A percentile compares a stretch with the other conserved stretches of the same genome.
Evolutionary conservation across 2,329 filamentous ascomycete species (phyloP).

Genomic region (Cytospora piceae): DNA sequence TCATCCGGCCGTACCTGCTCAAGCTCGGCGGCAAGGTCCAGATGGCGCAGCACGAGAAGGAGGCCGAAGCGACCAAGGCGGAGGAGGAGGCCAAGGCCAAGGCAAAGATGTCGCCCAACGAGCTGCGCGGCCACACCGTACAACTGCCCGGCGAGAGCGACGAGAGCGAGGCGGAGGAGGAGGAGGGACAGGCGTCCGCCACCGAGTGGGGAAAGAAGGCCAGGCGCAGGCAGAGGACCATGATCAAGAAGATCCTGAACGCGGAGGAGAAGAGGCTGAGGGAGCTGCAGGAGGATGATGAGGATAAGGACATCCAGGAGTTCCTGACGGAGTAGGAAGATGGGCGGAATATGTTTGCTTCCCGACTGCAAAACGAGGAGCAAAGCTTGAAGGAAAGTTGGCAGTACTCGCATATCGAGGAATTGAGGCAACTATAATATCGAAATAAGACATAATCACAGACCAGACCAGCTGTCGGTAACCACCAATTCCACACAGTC

Average conservation of each 20-base stretch:
- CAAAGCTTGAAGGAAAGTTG: not conserved
- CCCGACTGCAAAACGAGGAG: not conserved
- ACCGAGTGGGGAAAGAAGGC: constrained; percentile 73
- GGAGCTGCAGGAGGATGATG: constrained; percentile 62
- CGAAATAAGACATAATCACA: not conserved
- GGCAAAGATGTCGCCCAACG: constrained; percentile 65
- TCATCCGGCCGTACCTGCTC: constrained; percentile 75
- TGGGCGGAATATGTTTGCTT: not conserved
- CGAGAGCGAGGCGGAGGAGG: constrained; percentile 51
- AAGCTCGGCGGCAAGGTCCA: constrained; percentile 67
- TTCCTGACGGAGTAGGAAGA: constrained; percentile 60
- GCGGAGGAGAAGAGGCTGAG: constrained; percentile 62
- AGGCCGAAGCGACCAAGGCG: constrained; percentile 55
- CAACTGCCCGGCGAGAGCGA: constrained; percentile 58
- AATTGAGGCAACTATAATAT: not conserved
- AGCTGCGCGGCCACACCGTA: constrained; percentile 60
- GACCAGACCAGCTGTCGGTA: not conserved
- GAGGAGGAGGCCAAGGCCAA: constrained; percentile 45
- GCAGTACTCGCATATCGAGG: not conserved
- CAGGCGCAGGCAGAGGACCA: constrained; percentile 67
- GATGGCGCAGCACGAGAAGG: constrained; percentile 66
- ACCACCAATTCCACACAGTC: too few relatives aligned
- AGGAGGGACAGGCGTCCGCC: constrained; percentile 49
- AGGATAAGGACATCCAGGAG: constrained; percentile 77
- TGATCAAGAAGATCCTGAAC: constrained; percentile 68